Evolutionary conservation across 2,329 filamentous ascomycete genomes (phyloP).

Genomic region (Leptographium procerum): DNA sequence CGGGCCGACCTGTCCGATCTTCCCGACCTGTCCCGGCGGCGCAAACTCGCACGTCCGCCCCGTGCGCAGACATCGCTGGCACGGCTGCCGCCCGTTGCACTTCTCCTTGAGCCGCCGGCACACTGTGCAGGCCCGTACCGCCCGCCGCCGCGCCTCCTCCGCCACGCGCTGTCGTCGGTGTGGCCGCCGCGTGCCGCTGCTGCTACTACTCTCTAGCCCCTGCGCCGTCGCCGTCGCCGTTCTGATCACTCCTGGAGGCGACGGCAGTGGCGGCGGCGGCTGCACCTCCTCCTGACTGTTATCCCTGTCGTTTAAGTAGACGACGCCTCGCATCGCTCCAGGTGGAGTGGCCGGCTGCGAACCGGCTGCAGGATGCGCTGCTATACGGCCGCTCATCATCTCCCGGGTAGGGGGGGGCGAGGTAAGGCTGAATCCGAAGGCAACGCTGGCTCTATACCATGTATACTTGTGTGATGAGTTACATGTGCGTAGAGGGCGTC

Average conservation of each 20-base stretch:
- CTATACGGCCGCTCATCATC: neutral
- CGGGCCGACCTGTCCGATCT: too few species aligned
- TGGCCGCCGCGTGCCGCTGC: neutral
- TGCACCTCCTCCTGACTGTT: neutral
- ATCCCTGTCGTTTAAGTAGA: neutral
- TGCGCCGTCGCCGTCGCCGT: too few species aligned
- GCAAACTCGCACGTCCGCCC: conserved; percentile 12
- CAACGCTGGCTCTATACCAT: too few species aligned
- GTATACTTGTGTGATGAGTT: neutral
- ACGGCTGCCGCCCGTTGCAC: conserved; percentile 13
- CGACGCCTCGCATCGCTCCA: neutral
- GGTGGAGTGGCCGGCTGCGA: neutral
- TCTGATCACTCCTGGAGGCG: too few species aligned
- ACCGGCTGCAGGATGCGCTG: neutral
- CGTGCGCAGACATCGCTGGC: conserved; percentile 10
- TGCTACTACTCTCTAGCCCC: too few species aligned
- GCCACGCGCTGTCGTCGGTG: conserved; percentile 3
- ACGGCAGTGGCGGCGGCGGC: neutral
- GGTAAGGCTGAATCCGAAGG: too few species aligned
- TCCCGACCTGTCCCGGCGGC: conserved; percentile 17
- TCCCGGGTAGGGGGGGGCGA: neutral
- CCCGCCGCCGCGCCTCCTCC: conserved; percentile 2
- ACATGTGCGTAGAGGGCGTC: neutral
- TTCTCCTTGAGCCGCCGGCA: conserved; percentile 15
- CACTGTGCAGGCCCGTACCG: conserved; percentile 1